Base-by-base conservation (phyloP, 2,329 filamentous ascomycete species). In the Xylariaceae sp. region DNA sequence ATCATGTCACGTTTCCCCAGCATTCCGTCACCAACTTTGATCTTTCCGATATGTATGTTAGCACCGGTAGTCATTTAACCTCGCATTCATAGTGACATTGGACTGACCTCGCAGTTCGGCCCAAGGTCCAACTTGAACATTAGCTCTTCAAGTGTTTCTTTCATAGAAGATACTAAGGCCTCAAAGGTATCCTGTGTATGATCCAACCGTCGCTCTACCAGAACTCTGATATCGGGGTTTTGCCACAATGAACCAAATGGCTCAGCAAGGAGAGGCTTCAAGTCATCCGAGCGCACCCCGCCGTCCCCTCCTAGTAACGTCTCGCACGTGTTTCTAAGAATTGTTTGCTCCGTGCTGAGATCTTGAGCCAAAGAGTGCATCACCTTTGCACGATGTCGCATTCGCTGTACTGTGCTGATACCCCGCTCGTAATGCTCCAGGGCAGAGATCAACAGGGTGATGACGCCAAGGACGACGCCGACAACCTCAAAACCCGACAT, bases 201-300 rank as follows among this genome's bases (percentile, higher is more conserved):
- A 50, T 19, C 55, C 0, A 68, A 46, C 6, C 57, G 51, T 3
- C 8, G 17, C 2, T 54, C 40, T 0, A 68, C 57, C 37, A 47
- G 60, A 0, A 36, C 42, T 2, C 55, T 42, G 0, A 50, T 53
- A 2, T 42, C 22, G 0, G 53, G 34, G 1, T 51, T 55, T 2
- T 51, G 45, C 66, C 64, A 68, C 0, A 58, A 10, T 0, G 41
- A 44, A 0, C 64, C 64, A 1, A 63, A 61, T 0, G 64, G 58
- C 3, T 60, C 35, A 0, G 55, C 36, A 2, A 68, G 53, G 59
- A 68, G 62, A 5, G 44, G 22, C 5, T 64, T 56, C 0, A 67
- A 55, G 6, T 60, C 34, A 5, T 35, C n/a, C 0, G 44, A 49
- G 0, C 57, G 44, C 0, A 62, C 58, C 0, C 62, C 47, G 1